Conservation (phyloP, 164 flowering plant species). For the Sedum album region DNA sequence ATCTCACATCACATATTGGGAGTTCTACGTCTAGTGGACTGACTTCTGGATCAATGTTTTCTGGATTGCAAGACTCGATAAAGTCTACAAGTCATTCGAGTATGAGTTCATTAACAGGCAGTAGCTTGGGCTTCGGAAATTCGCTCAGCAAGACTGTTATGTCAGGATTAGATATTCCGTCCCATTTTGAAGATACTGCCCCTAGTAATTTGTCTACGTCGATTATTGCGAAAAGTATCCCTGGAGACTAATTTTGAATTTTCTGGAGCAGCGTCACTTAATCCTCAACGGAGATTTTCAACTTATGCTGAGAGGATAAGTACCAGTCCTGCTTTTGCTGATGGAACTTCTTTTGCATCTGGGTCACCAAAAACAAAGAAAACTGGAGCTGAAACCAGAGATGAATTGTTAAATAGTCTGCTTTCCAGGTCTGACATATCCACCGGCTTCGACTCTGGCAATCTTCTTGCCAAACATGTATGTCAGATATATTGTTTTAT, state of each 20-base stretch:
- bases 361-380: constrained; percentile 92
- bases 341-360: constrained; percentile 37
- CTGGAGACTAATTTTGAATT: constrained; percentile 38
- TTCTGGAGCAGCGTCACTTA: constrained; percentile 34
- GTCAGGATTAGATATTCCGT: constrained; percentile 37
- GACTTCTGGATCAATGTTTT: constrained; percentile 39
- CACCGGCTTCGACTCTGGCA: constrained; percentile 31
- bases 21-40: constrained; percentile 30
- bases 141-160: constrained; percentile 38
- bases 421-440: constrained; percentile 43
- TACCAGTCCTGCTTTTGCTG: constrained; percentile 55
- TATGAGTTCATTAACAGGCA: constrained; percentile 26
- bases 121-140: constrained; percentile 28
- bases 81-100: constrained; percentile 32
- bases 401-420: constrained; percentile 54
- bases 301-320: constrained; percentile 90
- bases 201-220: constrained; percentile 38
- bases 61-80: constrained; percentile 45
- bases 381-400: constrained; percentile 77
- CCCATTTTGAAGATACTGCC: constrained; percentile 34
- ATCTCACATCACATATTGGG: constrained; percentile 53
- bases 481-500: constrained; percentile 7
- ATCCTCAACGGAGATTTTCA: constrained; percentile 48
- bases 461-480: constrained; percentile 42
- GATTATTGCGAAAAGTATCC: constrained; percentile 26